phyloP scores from a whole-genome alignment of 768 basidiomycete genomes.

The Boletus edulis region DNA sequence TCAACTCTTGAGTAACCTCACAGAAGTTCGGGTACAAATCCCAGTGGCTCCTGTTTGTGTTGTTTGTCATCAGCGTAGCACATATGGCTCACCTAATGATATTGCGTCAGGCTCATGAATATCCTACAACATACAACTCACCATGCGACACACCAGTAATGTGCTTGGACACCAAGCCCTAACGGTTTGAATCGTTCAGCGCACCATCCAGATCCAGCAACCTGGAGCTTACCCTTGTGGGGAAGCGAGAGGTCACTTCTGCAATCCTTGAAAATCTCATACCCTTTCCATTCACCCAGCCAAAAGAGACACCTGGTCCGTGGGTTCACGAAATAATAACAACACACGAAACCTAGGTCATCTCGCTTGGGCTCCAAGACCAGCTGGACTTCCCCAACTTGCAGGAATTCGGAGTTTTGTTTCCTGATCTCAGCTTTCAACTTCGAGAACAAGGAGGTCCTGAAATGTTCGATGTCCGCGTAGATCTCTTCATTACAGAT shows the following conservation, averaged over 20 bases:
- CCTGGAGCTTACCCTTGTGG: slow-evolving; percentile 21
- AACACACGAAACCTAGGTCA: slow-evolving; percentile 17
- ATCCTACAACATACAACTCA: background rate
- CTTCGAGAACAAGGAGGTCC: slow-evolving; percentile 12
- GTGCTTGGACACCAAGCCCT: slow-evolving; percentile 35
- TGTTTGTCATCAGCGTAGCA: background rate
- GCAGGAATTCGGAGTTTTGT: slow-evolving; percentile 15
- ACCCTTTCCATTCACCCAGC: slow-evolving; percentile 42
- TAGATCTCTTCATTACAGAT: slow-evolving; percentile 39
- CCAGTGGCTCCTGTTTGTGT: slow-evolving; percentile 34
- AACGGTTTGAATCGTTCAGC: background rate
- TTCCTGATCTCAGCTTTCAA: slow-evolving; percentile 18
- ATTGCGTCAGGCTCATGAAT: slow-evolving; percentile 5
- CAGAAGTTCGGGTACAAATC: slow-evolving; percentile 30
- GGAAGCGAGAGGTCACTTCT: slow-evolving; percentile 12
- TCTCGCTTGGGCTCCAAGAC: slow-evolving; percentile 41
- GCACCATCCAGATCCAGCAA: background rate
- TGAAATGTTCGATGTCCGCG: slow-evolving; percentile 36
- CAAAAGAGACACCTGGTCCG: slow-evolving; percentile 49
- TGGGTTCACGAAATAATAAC: slow-evolving; percentile 57
- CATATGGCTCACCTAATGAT: background rate
- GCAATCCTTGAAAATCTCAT: slow-evolving; percentile 29
- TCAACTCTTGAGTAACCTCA: slow-evolving; percentile 22
- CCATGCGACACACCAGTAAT: slow-evolving; percentile 35
- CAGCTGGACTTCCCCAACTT: slow-evolving; percentile 34